Evolutionary conservation across 2,329 filamentous ascomycete species (phyloP), one percentile per base, ranked within the genome.

Genomic region (Stylonectria norvegica): DNA sequence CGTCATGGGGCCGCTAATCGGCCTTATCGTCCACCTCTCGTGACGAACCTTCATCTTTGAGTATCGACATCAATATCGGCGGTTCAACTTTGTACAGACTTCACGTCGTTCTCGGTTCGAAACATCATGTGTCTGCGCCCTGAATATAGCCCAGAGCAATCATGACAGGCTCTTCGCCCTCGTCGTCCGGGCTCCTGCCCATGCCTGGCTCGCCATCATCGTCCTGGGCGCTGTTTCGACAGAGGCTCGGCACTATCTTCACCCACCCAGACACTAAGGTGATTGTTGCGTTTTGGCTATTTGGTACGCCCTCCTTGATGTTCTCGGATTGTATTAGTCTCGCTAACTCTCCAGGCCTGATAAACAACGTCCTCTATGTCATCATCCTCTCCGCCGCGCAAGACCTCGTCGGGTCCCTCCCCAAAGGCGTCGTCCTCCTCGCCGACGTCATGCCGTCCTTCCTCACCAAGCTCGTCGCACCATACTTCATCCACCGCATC

Each of bases 351-450:
- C 1, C 18, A 68, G 67, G 67, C 40, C 60, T 68, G 14, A 93
- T 97, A 62, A 97, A 98, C 68, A 97, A 97, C 69, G 88, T 97
- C 53, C 85, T 96, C 68, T 97, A 96, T 67, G 91, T 97, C 40
- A 87, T 97, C 63, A 93, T 97, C 61, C 85, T 98, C 57, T 94
- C 89, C 20, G 87, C 93, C 23, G 93, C 93, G 4, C 86, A 96
- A 57, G 93, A 98, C 59, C 86, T 98, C 47, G 93, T 97, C 55
- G 91, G 91, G 23, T 84, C 87, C 20, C 75, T 96, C 2, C 93
- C 93, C 35, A 97, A 97, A 65, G 89, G 87, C 54, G 78, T 94
- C 41, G 91, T 98, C 40, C 83, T 97, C 39, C 86, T 97, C 47
- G 89, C 89, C 62, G 89, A 96, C 63, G 89, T 97, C 39, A 72